Evolutionary conservation across 768 basidiomycete species (phyloP), one percentile per base, ranked within the genome.

Genomic region (Trametes maxima): DNA sequence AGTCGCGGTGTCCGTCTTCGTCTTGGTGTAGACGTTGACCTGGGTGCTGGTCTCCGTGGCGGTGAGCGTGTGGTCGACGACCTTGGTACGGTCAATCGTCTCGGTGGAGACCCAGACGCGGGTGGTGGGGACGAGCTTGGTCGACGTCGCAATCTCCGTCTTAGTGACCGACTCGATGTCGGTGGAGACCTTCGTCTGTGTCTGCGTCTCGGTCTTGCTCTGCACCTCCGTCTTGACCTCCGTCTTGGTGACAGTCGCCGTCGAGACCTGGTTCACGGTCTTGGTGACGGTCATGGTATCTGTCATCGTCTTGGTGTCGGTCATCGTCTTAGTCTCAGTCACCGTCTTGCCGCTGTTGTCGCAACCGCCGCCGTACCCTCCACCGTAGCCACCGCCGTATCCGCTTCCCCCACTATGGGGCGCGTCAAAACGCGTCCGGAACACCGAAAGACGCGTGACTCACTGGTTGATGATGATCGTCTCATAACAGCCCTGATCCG

Each of bases 41-140:
- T 79, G 74, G 17, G 85, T 88, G 74, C 72, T 73, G 5, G 84
- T 86, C 74, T 85, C 80, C 37, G 87, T 88, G 13, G 84, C 83
- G 58, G 87, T 89, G 65, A 83, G 68, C 47, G 85, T 86, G 68
- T 85, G 78, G 64, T 87, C 83, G 50, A 84, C 43, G 24, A 76
- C 79, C 76, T 74, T 67, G 61, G 78, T 79, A 35, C 73, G 75
- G 77, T 87, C 85, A 65, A 85, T 79, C 69, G 83, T 75, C 72
- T 87, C 82, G 21, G 87, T 89, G 16, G 86, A 88, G 40, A 86
- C 80, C 80, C 81, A 89, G 49, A 87, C 79, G 48, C 81, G 80
- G 13, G 86, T 88, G 25, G 87, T 88, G 48, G 86, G 86, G 44
- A 84, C 75, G 36, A 82, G 73, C 71, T 84, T 73, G 22, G 82